Percentiles rank a stretch among this genome's conserved stretches.
Conservation (phyloP, 805 yeast genomes). For the Zygosaccharomyces kombuchaensis region DNA sequence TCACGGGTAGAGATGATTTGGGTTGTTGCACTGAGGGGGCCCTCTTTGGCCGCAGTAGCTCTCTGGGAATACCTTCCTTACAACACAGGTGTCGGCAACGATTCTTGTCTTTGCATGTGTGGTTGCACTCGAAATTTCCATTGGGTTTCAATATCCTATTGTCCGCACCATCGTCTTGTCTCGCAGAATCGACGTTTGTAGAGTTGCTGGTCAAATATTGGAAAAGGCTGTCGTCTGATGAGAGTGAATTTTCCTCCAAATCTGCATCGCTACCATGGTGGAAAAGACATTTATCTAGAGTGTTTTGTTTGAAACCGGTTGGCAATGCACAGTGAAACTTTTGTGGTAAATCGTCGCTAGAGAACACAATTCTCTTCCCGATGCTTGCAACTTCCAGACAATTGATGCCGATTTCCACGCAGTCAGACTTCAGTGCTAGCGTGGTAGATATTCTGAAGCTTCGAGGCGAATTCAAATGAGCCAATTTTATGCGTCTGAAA, state of each 20-base stretch:
- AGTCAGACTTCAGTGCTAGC: constrained; percentile 19
- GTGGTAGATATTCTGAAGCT: constrained; percentile 29
- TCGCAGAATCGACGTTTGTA: not conserved
- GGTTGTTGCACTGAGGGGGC: not conserved
- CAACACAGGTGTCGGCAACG: constrained; percentile 47
- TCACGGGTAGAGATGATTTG: not conserved
- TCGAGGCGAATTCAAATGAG: constrained; percentile 25
- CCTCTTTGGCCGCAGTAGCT: constrained; percentile 8
- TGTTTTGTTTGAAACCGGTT: not conserved
- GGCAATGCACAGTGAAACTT: not conserved
- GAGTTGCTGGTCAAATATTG: constrained; percentile 20
- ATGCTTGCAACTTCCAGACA: constrained; percentile 41
- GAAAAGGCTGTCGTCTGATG: constrained; percentile 30
- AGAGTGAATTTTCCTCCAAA: constrained; percentile 14
- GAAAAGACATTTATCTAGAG: constrained; percentile 10
- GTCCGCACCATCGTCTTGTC: constrained; percentile 4
- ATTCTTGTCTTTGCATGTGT: constrained; percentile 38
- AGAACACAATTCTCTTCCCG: constrained; percentile 12
- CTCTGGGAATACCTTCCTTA: constrained; percentile 39
- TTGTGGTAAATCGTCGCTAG: constrained; percentile 9
- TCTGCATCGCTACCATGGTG: constrained; percentile 9
- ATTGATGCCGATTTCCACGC: constrained; percentile 30
- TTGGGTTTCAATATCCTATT: constrained; percentile 20
- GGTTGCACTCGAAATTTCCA: constrained; percentile 40
- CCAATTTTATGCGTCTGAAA: constrained; percentile 39